A percentile compares a stretch with the other conserved stretches of the same genome.
Conservation (phyloP, 306 rosid genomes). For the Glycine soja region DNA sequence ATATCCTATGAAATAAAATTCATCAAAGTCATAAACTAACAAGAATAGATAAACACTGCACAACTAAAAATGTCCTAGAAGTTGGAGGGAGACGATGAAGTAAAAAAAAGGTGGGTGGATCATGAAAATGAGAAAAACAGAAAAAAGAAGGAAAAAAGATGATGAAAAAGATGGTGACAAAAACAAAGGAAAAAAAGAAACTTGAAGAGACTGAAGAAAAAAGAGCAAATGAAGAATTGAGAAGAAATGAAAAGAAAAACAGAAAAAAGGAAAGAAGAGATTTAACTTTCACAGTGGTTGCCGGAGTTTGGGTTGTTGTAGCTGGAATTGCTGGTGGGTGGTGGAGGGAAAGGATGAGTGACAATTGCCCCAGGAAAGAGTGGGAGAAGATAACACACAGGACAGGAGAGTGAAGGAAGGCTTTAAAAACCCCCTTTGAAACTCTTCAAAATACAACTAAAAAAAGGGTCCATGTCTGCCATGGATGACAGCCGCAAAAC, state of each 20-base stretch:
- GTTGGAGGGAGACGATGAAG: neutral
- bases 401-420: no score
- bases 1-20: neutral
- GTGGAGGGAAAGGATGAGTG: neutral
- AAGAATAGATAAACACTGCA: neutral
- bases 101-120: neutral
- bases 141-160: neutral
- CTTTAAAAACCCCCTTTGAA: no score
- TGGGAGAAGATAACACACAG: neutral
- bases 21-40: neutral
- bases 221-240: neutral
- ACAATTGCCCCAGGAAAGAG: neutral
- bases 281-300: neutral
- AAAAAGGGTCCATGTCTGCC: neutral
- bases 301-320: neutral
- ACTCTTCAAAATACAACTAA: neutral
- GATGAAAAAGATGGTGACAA: neutral
- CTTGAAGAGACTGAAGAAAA: neutral
- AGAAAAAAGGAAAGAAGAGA: neutral
- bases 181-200: neutral
- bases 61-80: neutral
- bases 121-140: neutral
- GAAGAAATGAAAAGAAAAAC: neutral
- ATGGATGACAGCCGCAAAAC: neutral
- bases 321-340: neutral